Base-by-base conservation (phyloP, 495 filamentous ascomycete genomes). In the Aspergillus egyptiacus region DNA sequence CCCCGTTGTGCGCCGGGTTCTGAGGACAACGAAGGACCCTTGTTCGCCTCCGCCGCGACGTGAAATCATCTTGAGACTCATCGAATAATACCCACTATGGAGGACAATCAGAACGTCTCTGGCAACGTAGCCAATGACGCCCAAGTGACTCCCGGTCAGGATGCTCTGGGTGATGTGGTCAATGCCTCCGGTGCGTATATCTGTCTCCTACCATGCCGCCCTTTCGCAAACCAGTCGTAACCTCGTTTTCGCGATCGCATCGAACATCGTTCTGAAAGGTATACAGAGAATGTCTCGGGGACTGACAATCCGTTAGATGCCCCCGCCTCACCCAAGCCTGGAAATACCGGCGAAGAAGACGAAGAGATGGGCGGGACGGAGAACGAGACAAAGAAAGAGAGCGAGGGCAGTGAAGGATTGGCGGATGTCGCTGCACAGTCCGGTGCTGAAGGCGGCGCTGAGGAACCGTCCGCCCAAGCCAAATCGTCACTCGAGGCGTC, bases 291-390 rank as follows among this genome's bases (percentile, higher is more conserved):
- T 44, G 31, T 37, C 20, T 23, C 57, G 35, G 57, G 53, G 41
- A 88, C 86, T 34, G 87, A 94, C 65, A 90, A 91, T 64, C 87
- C 86, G 36, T 72, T 93, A 53, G 88, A 96, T 73, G 89, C 87
- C 46, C 87, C 88, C 40, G 80, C 84, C 37, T 90, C 79, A 7
- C 87, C 89, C 25, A 78, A 79, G 56, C 76, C 80, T 27, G 85
- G 83, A 62, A 79, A 79, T 36, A 72, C 73, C 37, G 77, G 74
- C 50, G 80, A 70, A 25, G 80, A 88, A 52, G 90, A 95, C 59
- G 87, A 89, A 58, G 89, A 94, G 54, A 95, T 95, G 89, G 84
- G 74, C 44, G 89, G 86, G 43, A 81, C 78, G 17, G 80, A 78
- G 39, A 72, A 75, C 14, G 76, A 75, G 34, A 50, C 77, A 6